Evolutionary conservation across 345 rosid species (phyloP).

Genomic region (Syzygium grande): DNA sequence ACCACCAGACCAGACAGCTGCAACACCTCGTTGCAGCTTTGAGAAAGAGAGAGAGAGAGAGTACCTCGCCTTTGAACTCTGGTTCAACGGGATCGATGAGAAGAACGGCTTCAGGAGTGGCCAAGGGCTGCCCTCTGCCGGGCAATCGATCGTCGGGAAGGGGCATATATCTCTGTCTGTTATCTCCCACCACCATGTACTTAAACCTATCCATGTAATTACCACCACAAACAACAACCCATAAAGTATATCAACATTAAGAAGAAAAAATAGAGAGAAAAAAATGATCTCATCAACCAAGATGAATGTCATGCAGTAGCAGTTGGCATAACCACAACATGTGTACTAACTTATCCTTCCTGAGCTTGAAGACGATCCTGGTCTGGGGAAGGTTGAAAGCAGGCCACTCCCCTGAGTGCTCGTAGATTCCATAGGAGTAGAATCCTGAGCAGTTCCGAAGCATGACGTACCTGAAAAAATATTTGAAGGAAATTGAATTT

Average conservation of each 20-base stretch:
- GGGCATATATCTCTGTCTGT: slow-evolving; percentile 76
- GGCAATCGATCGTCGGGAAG: slow-evolving; percentile 64
- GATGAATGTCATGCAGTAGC: not conserved
- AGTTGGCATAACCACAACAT: not conserved
- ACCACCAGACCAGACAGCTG: not conserved
- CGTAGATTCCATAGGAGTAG: slow-evolving; percentile 71
- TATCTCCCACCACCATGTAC: slow-evolving; percentile 62
- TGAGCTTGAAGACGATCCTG: slow-evolving; percentile 71
- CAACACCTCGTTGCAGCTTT: not conserved
- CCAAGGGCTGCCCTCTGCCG: slow-evolving; percentile 40
- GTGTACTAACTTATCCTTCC: slow-evolving; percentile 53
- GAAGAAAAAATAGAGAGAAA: not conserved
- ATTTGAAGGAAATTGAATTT: not conserved
- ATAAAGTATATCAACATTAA: not conserved
- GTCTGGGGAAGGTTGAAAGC: slow-evolving; percentile 75
- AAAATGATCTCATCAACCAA: not conserved
- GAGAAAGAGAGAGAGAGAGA: too few relatives aligned
- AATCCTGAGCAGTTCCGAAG: slow-evolving; percentile 63
- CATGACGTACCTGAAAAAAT: slow-evolving; percentile 52
- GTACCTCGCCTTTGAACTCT: slow-evolving; percentile 76
- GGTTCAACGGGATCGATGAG: slow-evolving; percentile 71
- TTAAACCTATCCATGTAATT: slow-evolving; percentile 37
- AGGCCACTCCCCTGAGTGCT: slow-evolving; percentile 70
- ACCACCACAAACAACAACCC: not conserved
- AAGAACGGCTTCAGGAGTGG: slow-evolving; percentile 72